Evolutionary conservation across 148 eudicot genomes (phyloP), one percentile per base, ranked within the genome.

Genomic region (Spergularia marina): DNA sequence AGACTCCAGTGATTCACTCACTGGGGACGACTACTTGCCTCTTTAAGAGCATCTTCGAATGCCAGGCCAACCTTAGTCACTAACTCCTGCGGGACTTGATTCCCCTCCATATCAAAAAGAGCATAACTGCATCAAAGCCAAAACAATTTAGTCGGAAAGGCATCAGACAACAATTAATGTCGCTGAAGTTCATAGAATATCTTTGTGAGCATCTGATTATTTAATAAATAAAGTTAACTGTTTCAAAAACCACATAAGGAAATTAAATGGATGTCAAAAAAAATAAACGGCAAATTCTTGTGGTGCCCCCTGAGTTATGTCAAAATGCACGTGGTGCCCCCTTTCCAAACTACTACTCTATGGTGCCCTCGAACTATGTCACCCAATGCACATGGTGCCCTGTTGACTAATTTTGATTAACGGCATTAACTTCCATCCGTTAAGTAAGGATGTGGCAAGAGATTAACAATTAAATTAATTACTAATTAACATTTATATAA

Each of bases 31-130:
- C 16, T 68, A 77, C 80, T 81, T 77, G 65, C 99, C 99, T 96
- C 99, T 79, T 86, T 83, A 80, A 96, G 81, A 40, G 91, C 87
- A 73, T 68, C 82, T 82, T 92, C 94, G 84, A 96, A 96, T 80
- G 87, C 80, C 84, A 82, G 85, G 30, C 99, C 99, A 88, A 92
- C 96, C 75, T 89, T 86, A 55, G 88, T 77, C 72, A 96, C 99
- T 83, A 96, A 70, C 60, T 88, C 99, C 68, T 83, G 89, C 18
- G 97, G 87, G 74, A 96, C 98, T 86, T 96, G 90, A 75, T 88
- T 96, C 44, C 99, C 99, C 41, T 92, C 99, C 90, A 87, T 81
- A 81, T 96, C 98, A 82, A 80, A 96, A 56, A 96, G 93, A 72
- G 97, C 99, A 82, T 96, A 96, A 77, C 99, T 96, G 91, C 81